Evolutionary conservation across 352 stramenopile genomes (phyloP).

Genomic region (Phytophthora nicotianae): DNA sequence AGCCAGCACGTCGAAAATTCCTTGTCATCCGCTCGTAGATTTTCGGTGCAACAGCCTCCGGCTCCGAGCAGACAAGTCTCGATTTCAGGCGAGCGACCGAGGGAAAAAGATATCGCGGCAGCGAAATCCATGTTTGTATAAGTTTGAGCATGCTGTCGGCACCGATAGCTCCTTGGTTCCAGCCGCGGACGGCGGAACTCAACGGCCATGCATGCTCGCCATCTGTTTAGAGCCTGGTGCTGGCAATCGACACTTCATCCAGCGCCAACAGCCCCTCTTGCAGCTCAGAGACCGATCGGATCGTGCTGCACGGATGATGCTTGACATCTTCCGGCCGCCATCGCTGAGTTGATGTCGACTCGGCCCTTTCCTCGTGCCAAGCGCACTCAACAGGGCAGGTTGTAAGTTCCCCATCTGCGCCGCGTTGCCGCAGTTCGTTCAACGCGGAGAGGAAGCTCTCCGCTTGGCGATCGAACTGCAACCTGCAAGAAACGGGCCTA

Average conservation of each 20-base stretch:
- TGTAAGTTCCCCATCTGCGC: slow-evolving; percentile 1
- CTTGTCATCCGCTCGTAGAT: slow-evolving; percentile 36
- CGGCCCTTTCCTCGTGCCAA: slow-evolving; percentile 5
- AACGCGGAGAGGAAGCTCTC: neutral
- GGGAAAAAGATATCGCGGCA: slow-evolving; percentile 10
- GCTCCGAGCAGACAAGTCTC: slow-evolving; percentile 27
- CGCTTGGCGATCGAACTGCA: slow-evolving; percentile 22
- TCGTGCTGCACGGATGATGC: slow-evolving; percentile 29
- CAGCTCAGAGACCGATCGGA: slow-evolving; percentile 11
- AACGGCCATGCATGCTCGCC: slow-evolving; percentile 18
- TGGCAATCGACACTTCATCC: slow-evolving; percentile 32
- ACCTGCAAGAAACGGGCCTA: slow-evolving; percentile 33
- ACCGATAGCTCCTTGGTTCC: slow-evolving; percentile 21
- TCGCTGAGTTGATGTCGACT: slow-evolving; percentile 5
- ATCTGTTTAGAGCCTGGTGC: slow-evolving; percentile 22
- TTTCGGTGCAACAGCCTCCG: slow-evolving; percentile 32
- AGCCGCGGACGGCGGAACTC: slow-evolving; percentile 23
- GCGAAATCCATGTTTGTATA: neutral
- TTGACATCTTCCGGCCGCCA: slow-evolving; percentile 23
- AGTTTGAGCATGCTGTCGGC: slow-evolving; percentile 21
- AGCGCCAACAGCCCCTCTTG: slow-evolving; percentile 9
- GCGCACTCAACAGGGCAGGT: slow-evolving; percentile 15
- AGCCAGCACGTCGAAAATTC: slow-evolving; percentile 36
- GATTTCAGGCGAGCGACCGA: neutral
- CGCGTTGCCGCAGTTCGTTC: neutral